phyloP scores from a whole-genome alignment of 129 eudicot genomes.

The Flaveria sonorensis region DNA sequence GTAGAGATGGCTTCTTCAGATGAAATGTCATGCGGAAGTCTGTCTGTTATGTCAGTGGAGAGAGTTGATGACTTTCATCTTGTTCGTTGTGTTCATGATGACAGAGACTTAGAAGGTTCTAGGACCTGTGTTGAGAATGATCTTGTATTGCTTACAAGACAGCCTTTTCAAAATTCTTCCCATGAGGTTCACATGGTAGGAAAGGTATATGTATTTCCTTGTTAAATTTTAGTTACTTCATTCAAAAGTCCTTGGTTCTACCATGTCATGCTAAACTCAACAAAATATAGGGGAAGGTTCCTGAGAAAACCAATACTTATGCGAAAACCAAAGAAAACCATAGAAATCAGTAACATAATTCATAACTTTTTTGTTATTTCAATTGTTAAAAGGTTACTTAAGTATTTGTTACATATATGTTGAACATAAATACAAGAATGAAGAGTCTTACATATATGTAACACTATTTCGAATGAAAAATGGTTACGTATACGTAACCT shows the following conservation, averaged over 20 bases:
- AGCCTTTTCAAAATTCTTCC: constrained; percentile 52
- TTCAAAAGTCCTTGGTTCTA: background rate
- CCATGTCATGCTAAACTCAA: background rate
- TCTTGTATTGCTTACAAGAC: constrained; percentile 77
- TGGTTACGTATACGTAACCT: no score
- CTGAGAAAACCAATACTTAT: no score
- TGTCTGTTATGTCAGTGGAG: constrained; percentile 93
- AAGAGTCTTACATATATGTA: no score
- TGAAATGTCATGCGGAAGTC: constrained; percentile 72
- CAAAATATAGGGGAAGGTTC: no score
- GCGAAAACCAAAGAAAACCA: no score
- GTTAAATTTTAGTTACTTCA: background rate
- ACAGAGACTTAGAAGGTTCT: constrained; percentile 47
- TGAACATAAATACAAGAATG: no score
- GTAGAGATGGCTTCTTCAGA: constrained; percentile 68
- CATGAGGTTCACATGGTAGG: constrained; percentile 82
- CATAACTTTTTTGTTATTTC: no score
- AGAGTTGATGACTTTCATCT: constrained; percentile 92
- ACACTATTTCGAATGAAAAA: no score
- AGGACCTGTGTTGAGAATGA: constrained; percentile 69
- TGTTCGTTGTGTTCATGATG: constrained; percentile 87
- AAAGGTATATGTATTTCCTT: constrained; percentile 53
- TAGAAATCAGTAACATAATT: no score
- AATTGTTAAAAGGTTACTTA: no score
- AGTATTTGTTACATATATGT: no score